A percentile compares a stretch with the other conserved stretches of the same genome.
Conservation (phyloP, 768 basidiomycete genomes). For the Termitomyces heimii region DNA sequence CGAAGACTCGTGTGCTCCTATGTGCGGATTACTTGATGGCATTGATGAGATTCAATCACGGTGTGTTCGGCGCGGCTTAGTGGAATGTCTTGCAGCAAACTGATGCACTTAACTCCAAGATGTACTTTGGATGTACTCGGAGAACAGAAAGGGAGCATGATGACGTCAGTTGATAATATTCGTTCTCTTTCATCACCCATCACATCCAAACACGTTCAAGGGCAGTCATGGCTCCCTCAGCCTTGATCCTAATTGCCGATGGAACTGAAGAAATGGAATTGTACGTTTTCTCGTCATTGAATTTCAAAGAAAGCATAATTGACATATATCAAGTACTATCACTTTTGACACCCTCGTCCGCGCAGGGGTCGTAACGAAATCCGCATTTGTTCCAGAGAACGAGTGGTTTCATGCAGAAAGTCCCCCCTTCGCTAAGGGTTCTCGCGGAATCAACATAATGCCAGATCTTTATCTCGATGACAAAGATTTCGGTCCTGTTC, state of each 20-base stretch:
- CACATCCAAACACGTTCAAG: too few relatives aligned
- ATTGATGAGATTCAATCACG: not conserved
- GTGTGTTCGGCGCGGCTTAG: too few relatives aligned
- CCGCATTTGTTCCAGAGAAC: constrained; percentile 52
- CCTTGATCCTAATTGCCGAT: constrained; percentile 69
- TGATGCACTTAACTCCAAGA: too few relatives aligned
- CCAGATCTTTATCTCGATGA: constrained; percentile 54
- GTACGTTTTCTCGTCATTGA: constrained; percentile 34
- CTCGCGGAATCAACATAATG: constrained; percentile 67
- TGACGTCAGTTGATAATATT: not conserved
- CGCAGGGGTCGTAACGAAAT: constrained; percentile 60
- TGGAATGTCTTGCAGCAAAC: too few relatives aligned
- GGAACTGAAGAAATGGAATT: constrained; percentile 92
- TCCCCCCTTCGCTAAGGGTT: constrained; percentile 54
- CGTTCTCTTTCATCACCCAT: not conserved
- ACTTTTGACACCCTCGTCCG: constrained; percentile 79
- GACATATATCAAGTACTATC: constrained; percentile 49
- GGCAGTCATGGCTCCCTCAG: constrained; percentile 39
- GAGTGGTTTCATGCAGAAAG: constrained; percentile 19
- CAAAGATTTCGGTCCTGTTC: constrained; percentile 40
- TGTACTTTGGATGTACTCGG: too few relatives aligned
- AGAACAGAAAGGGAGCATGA: not conserved
- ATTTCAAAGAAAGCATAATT: not conserved
- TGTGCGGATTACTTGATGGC: not conserved
- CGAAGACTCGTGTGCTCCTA: not conserved